Evolutionary conservation across 768 basidiomycete genomes (phyloP), one percentile per base, ranked within the genome.

Genomic region (Panaeolus cyanescens): DNA sequence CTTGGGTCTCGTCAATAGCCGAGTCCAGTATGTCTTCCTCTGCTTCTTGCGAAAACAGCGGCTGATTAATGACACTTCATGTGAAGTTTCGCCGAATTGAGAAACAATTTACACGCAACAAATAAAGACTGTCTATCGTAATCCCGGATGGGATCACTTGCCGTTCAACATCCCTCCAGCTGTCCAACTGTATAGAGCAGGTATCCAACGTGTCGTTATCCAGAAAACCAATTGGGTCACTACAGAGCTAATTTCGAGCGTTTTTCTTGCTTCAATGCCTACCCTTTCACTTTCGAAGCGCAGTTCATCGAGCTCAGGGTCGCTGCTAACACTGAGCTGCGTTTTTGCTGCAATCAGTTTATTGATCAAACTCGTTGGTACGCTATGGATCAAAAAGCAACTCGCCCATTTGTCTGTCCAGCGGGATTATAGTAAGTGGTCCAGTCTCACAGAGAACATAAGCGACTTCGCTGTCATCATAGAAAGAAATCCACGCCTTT

Each of bases 371-470:
- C 42, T 65, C 22, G 56, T 62, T 22, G 67, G 67, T 10, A 65
- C 63, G 19, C 59, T 66, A 45, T 70, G 67, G 69, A 57, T 71
- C 54, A 62, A 66, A 36, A 62, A 60, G 20, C 62, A 66, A 57
- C 64, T 64, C 54, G 62, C 65, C 1, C 59, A 67, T 36, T 54
- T 72, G 28, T 67, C 64, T 54, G 66, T 28, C 15, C 45, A 50
- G 25, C 25, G 65, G 56, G 64, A 67, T 28, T 71, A 72, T 61
- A 70, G 70, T 70, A 62, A 69, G 67, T 69, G 64, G 33, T 28
- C 45, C 45, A 28, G 22, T 50, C 45, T 50, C 25, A 2, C 45
- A 25, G 17, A 4, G 9, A 50, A 28, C 22, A 28, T 53, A 63
- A 12, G 62, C 63, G 28, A 61, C 62, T 54, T 62, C 42, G 32